Base-by-base conservation (phyloP, 352 stramenopile genomes). In the Stramenopiles sp. region DNA sequence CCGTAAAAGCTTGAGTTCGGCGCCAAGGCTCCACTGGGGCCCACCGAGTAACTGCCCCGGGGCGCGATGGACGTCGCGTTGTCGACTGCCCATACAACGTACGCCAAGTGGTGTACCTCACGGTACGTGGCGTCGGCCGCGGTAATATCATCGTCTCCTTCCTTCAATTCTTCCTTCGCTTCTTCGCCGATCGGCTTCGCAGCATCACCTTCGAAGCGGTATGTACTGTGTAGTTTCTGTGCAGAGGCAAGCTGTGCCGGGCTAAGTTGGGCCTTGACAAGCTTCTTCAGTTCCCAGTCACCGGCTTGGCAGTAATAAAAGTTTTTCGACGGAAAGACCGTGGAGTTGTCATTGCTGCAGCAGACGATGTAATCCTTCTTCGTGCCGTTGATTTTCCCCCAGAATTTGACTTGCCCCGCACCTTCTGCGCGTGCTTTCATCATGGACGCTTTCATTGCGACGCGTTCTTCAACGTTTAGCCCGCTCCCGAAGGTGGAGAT, bases 311-410 rank as follows among this genome's bases (percentile, higher is more conserved):
- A 32, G 12, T 31, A 37, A 30, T 77, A 43, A 79, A 68, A 35
- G 34, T 37, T 73, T 31, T n/a, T 2, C 3, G 68, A 25, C 31
- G 31, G 3, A 1, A 77, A 1, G 4, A 6, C 2, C 37, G 3
- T 76, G 6, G 80, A 78, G 63, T 82, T 79, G n/a, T 78, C 80
- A 49, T 76, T 49, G 0, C 36, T 48, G 53, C 77, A 82, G 35
- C 75, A 80, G 34, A 83, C 49, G 3, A 83, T 71, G 73, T 84
- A 84, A 35, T 84, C 80, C 32, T 74, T 74, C 34, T 80, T 77
- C 34, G 76, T 73, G 1, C 78, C 80, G 6, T 75, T 37, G 6
- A 84, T 68, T 48, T 82, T 83, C 32, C 80, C 80, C 80, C 80
- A 84, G 32, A 84, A 82, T 0, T 73, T 25, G 25, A 84, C 36